Evolutionary conservation across 805 yeast genomes (phyloP), one percentile per base, ranked within the genome.

Genomic region (Starmera amethionina): DNA sequence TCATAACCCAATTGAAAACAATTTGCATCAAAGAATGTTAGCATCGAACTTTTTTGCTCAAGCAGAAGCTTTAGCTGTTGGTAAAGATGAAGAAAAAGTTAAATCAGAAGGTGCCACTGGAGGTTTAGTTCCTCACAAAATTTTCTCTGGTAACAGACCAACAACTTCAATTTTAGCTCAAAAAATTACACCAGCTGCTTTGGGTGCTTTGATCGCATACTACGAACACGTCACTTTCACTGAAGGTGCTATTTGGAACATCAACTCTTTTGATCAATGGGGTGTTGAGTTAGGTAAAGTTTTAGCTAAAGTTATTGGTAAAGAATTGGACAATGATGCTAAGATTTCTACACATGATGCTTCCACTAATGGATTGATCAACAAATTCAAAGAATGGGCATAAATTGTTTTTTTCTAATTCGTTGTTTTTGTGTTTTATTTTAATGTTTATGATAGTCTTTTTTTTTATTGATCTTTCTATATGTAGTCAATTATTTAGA

Each of bases 11-110:
- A 82, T 90, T 55, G 94, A 86, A 68, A 63, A 75, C 65, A 88
- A 90, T 75, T 72, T 86, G 60, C 98, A 93, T 73, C 98, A 93
- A 75, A 77, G 75, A 63, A 88, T 93, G 97, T 77, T 93, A 62
- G 97, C 97, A n/a, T 90, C 97, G 46, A 93, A 93, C 78, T 93
- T 84, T 75, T 84, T 93, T 55, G 98, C 98, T 39, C 98, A 93
- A 72, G 82, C 97, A 42, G 98, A 93, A 69, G 96, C 98, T 42
- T 74, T 93, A 55, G 84, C 93, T 86, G 87, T 88, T 47, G 98
- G 98, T 61, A 93, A 93, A 77, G 75, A 83, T 52, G 82, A 78
- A 52, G 81, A 72, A 34, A 77, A 82, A 59, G 96, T 89, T 46
- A 75, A 82, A 66, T 72, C 83, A 47, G 97, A 90, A 68, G 96